phyloP scores from a whole-genome alignment of 768 basidiomycete genomes.

The Stropharia rugosoannulata region DNA sequence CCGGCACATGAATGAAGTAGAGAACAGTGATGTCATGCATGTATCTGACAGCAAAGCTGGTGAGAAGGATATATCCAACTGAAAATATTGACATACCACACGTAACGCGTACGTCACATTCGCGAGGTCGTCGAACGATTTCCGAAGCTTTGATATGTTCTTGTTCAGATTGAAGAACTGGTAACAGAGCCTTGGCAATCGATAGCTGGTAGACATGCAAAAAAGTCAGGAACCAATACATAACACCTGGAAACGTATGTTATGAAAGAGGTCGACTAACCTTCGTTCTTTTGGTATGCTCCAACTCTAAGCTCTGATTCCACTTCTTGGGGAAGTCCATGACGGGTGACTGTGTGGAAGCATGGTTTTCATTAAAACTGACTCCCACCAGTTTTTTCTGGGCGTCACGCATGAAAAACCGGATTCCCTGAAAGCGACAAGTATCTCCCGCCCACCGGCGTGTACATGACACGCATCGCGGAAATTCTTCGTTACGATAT shows the following conservation, averaged over 20 bases:
- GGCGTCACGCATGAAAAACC: slow-evolving; percentile 68
- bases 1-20: slow-evolving; percentile 89
- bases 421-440: slow-evolving; percentile 84
- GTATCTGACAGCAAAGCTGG: slow-evolving; percentile 56
- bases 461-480: slow-evolving; percentile 81
- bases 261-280: slow-evolving; percentile 30
- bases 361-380: slow-evolving; percentile 64
- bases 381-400: slow-evolving; percentile 61
- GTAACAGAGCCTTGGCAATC: slow-evolving; percentile 67
- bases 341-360: slow-evolving; percentile 49
- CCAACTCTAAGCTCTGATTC: slow-evolving; percentile 55
- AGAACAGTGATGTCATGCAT: slow-evolving; percentile 92
- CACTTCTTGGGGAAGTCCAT: slow-evolving; percentile 68
- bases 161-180: slow-evolving; percentile 62
- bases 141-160: slow-evolving; percentile 54
- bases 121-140: slow-evolving; percentile 71
- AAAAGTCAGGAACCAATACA: not conserved
- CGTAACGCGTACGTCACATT: slow-evolving; percentile 80
- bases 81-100: slow-evolving; percentile 57
- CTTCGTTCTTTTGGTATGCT: slow-evolving; percentile 61
- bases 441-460: slow-evolving; percentile 88
- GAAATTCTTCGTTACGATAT: slow-evolving; percentile 70
- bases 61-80: not conserved
- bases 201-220: slow-evolving; percentile 43
- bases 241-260: not conserved